phyloP scores from a whole-genome alignment of 768 basidiomycete genomes.

The Dentipellis fragilis region DNA sequence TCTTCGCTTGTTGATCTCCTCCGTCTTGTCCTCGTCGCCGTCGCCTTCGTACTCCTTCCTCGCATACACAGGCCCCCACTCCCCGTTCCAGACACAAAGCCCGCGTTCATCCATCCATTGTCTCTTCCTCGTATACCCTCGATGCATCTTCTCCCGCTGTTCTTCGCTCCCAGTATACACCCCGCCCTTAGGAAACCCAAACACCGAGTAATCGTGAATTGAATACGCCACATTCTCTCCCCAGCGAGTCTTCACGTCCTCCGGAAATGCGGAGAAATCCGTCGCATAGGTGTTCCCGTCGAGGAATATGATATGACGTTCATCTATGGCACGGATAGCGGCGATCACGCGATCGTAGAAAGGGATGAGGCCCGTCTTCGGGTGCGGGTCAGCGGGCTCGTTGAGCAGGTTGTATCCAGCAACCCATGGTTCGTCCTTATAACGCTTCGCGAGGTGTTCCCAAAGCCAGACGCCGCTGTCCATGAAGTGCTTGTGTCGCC shows the following conservation, averaged over 20 bases:
- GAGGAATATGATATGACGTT: constrained; percentile 32
- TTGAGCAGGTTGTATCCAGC: constrained; percentile 39
- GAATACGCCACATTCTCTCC: constrained; percentile 28
- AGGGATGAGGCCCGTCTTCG: constrained; percentile 18
- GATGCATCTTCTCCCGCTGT: constrained; percentile 18
- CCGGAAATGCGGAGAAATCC: constrained; percentile 21
- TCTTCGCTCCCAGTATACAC: constrained; percentile 20
- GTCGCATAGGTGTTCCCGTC: constrained; percentile 33
- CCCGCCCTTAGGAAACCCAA: constrained; percentile 26
- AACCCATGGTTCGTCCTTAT: constrained; percentile 34
- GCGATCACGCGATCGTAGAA: constrained; percentile 30
- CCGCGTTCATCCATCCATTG: constrained; percentile 26
- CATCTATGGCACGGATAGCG: constrained; percentile 31
- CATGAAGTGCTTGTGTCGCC: constrained; percentile 33
- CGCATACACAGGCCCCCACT: constrained; percentile 35
- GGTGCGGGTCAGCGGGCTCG: constrained; percentile 32
- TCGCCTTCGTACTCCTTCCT: constrained; percentile 19
- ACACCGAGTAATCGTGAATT: constrained; percentile 29
- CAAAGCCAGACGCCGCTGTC: constrained; percentile 30
- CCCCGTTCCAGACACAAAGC: constrained; percentile 26
- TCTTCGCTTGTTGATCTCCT: constrained; percentile 28
- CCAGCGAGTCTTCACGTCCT: constrained; percentile 20
- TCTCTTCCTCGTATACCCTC: constrained; percentile 25
- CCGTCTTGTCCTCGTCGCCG: constrained; percentile 17
- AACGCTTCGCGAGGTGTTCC: constrained; percentile 30